phyloP scores from a whole-genome alignment of 768 basidiomycete genomes.

The Inosperma sp. region DNA sequence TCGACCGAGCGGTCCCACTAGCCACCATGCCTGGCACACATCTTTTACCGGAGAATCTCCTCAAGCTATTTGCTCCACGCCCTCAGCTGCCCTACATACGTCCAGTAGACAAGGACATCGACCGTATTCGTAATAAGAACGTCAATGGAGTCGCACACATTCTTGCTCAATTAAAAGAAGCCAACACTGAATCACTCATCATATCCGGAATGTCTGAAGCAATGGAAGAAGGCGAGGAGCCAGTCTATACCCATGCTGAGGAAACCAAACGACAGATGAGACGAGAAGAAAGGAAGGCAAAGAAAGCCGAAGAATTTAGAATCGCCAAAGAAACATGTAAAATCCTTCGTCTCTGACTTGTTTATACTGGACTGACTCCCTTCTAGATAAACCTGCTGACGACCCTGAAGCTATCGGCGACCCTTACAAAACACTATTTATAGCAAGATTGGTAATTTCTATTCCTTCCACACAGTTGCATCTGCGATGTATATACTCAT shows the following conservation, averaged over 20 bases:
- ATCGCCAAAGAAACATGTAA: constrained; percentile 80
- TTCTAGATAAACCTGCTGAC: constrained; percentile 84
- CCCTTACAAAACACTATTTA: constrained; percentile 97
- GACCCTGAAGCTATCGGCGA: constrained; percentile 90
- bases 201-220: constrained; percentile 52
- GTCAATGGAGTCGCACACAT: constrained; percentile 75
- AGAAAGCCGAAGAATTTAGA: constrained; percentile 70
- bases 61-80: constrained; percentile 94
- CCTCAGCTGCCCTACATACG: constrained; percentile 84
- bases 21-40: constrained; percentile 66
- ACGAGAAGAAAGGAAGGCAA: constrained; percentile 75
- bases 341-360: constrained; percentile 28
- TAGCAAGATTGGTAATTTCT: constrained; percentile 73
- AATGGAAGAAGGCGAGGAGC: constrained; percentile 85
- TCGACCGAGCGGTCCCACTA: neutral
- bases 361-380: constrained; percentile 12
- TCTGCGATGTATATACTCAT: constrained; percentile 3
- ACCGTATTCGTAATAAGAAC: constrained; percentile 63
- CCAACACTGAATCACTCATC: constrained; percentile 64
- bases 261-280: constrained; percentile 76
- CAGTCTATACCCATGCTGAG: constrained; percentile 75
- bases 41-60: constrained; percentile 89
- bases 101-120: constrained; percentile 80
- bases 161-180: constrained; percentile 70
- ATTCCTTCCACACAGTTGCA: neutral